Conservation (phyloP, 1,139 yeast species). For the Candida neerlandica region DNA sequence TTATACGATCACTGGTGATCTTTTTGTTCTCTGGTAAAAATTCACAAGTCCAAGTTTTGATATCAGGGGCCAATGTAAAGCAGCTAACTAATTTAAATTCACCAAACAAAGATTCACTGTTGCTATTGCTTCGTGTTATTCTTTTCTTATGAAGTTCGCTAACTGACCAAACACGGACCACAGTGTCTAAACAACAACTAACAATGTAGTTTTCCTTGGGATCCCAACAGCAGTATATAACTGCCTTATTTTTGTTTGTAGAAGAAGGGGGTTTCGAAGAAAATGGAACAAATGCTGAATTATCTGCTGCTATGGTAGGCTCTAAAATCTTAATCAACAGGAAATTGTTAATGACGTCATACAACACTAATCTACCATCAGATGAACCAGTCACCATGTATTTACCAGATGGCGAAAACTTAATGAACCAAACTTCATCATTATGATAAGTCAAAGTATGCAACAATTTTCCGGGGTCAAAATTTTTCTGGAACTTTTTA, state of each 20-base stretch:
- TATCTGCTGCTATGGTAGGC: constrained; percentile 34
- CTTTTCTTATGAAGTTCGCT: constrained; percentile 28
- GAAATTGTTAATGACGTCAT: constrained; percentile 63
- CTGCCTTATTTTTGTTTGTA: constrained; percentile 46
- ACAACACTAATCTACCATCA: constrained; percentile 65
- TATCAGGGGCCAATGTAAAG: constrained; percentile 43
- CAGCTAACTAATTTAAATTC: constrained; percentile 32
- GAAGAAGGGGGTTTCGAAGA: constrained; percentile 23
- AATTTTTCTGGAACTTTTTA: constrained; percentile 8
- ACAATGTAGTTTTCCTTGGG: constrained; percentile 67
- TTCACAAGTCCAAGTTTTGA: constrained; percentile 66
- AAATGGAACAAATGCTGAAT: constrained; percentile 29
- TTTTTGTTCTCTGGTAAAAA: constrained; percentile 56
- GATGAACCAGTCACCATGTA: constrained; percentile 76
- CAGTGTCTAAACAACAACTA: constrained; percentile 69
- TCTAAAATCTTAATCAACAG: constrained; percentile 39
- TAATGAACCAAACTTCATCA: constrained; percentile 84
- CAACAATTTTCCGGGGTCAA: constrained; percentile 21
- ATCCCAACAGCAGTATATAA: constrained; percentile 74
- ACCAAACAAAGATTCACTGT: not conserved
- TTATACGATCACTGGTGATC: constrained; percentile 13
- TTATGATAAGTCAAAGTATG: constrained; percentile 53
- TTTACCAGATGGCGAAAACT: constrained; percentile 77
- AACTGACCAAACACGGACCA: constrained; percentile 70
- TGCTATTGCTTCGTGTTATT: constrained; percentile 13